Evolutionary conservation across 1,139 yeast genomes (phyloP).

Genomic region (Sugiyamaella sp.): DNA sequence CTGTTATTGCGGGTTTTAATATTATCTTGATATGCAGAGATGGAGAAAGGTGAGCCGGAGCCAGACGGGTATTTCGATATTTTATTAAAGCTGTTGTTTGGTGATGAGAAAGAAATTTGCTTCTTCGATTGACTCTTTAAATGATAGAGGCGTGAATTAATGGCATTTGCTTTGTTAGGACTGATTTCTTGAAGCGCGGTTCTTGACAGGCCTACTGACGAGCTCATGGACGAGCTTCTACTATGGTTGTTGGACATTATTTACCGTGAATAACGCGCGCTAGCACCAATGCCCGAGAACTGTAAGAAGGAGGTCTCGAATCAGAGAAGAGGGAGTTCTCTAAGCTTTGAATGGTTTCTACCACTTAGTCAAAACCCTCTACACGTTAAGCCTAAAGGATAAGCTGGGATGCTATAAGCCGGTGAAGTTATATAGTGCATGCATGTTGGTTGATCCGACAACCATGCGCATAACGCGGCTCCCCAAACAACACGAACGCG

Average conservation of each 20-base stretch:
- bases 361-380: no score
- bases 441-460: slow-evolving; percentile 15
- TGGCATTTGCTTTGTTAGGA: slow-evolving; percentile 17
- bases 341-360: no score
- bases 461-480: slow-evolving; percentile 18
- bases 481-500: slow-evolving; percentile 19
- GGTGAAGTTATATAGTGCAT: slow-evolving; percentile 9
- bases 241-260: neutral
- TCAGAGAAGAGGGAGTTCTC: no score
- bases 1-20: neutral
- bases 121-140: neutral
- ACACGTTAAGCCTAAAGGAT: slow-evolving; percentile 1
- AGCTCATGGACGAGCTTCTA: neutral
- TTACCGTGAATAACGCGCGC: slow-evolving; percentile 4
- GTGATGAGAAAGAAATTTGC: neutral
- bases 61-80: slow-evolving; percentile 12
- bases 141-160: neutral
- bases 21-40: slow-evolving; percentile 14
- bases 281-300: neutral
- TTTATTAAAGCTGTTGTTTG: neutral
- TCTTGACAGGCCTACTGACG: slow-evolving; percentile 7
- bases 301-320: no score
- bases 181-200: slow-evolving; percentile 20
- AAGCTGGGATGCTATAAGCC: neutral
- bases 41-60: slow-evolving; percentile 13